These are phyloP conservation scores for Zea luxurians DNA, from an alignment of 176 grass and related monocot species.

Conservation along the genomic window DNA sequence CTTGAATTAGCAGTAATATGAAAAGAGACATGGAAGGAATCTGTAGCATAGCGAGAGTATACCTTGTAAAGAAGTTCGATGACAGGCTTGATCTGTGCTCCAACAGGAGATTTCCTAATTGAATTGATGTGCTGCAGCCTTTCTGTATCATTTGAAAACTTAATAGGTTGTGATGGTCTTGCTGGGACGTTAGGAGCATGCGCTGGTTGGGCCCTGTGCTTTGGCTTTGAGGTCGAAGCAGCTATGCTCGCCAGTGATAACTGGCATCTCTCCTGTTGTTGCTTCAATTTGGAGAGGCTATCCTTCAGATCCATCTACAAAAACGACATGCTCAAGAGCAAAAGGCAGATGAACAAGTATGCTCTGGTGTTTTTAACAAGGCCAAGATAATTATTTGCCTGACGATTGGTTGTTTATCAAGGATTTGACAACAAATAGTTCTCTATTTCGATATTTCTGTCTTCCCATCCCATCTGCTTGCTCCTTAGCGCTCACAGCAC, in stretches of 20 bases:
- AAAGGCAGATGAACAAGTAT: background rate
- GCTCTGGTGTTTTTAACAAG: too few species aligned
- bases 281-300: conserved; percentile 86
- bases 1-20: background rate
- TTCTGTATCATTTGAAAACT: conserved; percentile 93
- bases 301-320: conserved; percentile 82
- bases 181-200: conserved; percentile 48
- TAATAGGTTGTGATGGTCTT: conserved; percentile 49
- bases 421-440: too few species aligned
- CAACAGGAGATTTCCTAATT: conserved; percentile 79
- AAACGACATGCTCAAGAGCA: background rate
- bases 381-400: too few species aligned
- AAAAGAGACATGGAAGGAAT: background rate
- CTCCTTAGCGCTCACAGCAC: too few species aligned
- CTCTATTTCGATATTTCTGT: too few species aligned
- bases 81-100: conserved; percentile 79
- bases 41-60: conserved; percentile 4
- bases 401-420: too few species aligned
- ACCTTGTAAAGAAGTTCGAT: conserved; percentile 87
- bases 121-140: conserved; percentile 85
- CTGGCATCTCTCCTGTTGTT: conserved; percentile 85
- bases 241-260: conserved; percentile 72
- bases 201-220: conserved; percentile 50
- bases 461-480: too few species aligned
- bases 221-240: conserved; percentile 47